phyloP scores from a whole-genome alignment of 306 rosid genomes.

The Prunus dulcis region DNA sequence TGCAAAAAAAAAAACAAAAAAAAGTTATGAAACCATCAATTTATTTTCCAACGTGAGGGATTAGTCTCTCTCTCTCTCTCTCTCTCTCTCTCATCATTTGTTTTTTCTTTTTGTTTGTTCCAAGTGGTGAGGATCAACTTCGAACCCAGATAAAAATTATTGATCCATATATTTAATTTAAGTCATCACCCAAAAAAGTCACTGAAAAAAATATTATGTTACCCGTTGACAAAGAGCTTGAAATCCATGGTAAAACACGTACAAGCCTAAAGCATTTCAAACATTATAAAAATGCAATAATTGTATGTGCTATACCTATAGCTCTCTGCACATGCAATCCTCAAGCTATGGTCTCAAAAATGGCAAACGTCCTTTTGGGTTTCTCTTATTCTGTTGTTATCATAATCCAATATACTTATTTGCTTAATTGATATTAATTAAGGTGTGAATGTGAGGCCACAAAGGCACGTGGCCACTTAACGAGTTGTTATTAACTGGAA shows the following conservation, averaged over 20 bases:
- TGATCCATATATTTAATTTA: not conserved
- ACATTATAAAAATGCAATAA: not conserved
- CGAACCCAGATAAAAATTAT: conserved; percentile 37
- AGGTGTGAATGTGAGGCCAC: conserved; percentile 26
- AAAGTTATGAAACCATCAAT: not conserved
- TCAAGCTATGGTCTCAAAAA: not conserved
- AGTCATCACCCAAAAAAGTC: not conserved
- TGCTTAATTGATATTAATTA: not conserved
- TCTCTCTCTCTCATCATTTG: not conserved
- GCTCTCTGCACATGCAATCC: conserved; percentile 6
- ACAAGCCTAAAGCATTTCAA: not conserved
- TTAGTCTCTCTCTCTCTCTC: too few species aligned
- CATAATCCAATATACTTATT: conserved; percentile 14
- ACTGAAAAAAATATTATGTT: not conserved
- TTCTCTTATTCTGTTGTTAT: not conserved
- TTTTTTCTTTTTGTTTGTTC: not conserved
- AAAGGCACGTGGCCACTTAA: conserved; percentile 59
- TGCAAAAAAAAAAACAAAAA: too few species aligned
- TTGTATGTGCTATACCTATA: not conserved
- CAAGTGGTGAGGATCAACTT: conserved; percentile 46
- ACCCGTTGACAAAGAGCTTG: conserved; percentile 4
- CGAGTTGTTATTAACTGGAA: conserved; percentile 22
- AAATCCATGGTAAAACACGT: not conserved
- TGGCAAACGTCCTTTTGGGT: conserved; percentile 7
- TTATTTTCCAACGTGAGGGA: not conserved